Evolutionary conservation across 2,329 filamentous ascomycete species (phyloP), one percentile per base, ranked within the genome.

Genomic region (Fonsecaea monophora): DNA sequence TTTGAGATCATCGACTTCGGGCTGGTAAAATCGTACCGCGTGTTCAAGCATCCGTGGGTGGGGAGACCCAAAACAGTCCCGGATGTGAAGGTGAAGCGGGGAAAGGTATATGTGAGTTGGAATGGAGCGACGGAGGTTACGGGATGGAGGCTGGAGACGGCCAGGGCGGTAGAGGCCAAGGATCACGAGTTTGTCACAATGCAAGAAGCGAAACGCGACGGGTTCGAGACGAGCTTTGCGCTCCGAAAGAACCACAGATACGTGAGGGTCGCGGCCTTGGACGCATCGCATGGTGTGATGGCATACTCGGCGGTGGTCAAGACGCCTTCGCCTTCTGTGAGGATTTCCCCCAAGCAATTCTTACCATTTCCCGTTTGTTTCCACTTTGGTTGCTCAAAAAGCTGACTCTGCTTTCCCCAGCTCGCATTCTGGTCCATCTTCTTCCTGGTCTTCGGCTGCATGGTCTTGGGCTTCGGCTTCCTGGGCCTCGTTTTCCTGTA

Each of bases 41-140:
- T 81, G 2, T 84, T 84, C 74, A 85, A 85, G 71, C 54, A 42
- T n/a, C 78, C 82, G 65, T 89, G 86, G 84, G 79, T 80, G 3
- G 84, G 82, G 0, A 73, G 77, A 12, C 84, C 85, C 0, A 64
- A 62, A 21, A 82, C 80, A n/a, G 65, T 60, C 2, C 77, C 77
- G 12, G 60, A 61, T 38, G 57, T 63, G 10, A 62, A 60, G 42
- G 37, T 78, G 75, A 64, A 76, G 64, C 64, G 68, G 4, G 68
- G 72, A 2, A 70, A 71, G 1, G 71, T 80, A 1, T 80, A 80
- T 53, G 78, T 79, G 1, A 80, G 78, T 69, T 83, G 81, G 82
- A 83, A 83, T 53, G 81, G 81, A 0, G 81, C 81, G 8, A 82
- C 81, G 0, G 78, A 81, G 69, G 77, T 76, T 34, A 64, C 38